Conservation (phyloP, 208 protist genomes). For the Trypanosomatidae sp. region DNA sequence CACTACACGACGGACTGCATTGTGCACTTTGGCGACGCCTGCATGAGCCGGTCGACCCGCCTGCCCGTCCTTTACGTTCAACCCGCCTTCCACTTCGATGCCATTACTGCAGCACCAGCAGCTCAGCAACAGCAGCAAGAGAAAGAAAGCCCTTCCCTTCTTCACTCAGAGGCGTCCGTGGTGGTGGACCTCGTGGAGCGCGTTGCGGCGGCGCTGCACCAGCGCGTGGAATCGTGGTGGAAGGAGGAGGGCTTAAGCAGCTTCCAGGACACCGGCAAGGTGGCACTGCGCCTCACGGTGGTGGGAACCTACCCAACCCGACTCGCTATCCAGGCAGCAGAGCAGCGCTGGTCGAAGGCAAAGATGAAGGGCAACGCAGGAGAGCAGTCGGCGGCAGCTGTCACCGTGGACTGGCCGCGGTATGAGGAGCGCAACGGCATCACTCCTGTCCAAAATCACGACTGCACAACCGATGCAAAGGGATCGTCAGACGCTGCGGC, state of each 20-base stretch:
- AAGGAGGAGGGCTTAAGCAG: neutral
- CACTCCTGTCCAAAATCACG: too few species aligned
- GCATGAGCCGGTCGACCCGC: conserved; percentile 76
- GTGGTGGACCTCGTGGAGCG: conserved; percentile 26
- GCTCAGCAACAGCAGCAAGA: too few species aligned
- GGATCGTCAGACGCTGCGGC: too few species aligned
- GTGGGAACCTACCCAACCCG: conserved; percentile 28
- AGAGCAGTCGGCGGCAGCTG: too few species aligned
- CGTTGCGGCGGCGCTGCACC: conserved; percentile 14
- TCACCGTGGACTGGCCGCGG: too few species aligned
- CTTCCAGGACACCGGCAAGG: neutral
- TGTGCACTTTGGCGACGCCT: conserved; percentile 91
- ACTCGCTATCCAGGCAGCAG: conserved; percentile 14
- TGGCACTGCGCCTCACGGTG: conserved; percentile 12
- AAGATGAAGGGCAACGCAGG: too few species aligned
- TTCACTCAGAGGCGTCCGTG: conserved; percentile 12
- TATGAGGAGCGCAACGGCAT: too few species aligned
- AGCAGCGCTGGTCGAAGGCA: conserved; percentile 18
- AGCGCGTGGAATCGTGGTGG: conserved; percentile 5
- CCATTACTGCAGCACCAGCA: too few species aligned
- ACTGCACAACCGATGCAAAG: too few species aligned
- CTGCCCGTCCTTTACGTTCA: conserved; percentile 85
- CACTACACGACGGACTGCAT: conserved; percentile 86
- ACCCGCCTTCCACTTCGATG: conserved; percentile 41
- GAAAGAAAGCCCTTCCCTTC: too few species aligned